Conservation (phyloP, 768 basidiomycete genomes). For the Pleurotus djamor region DNA sequence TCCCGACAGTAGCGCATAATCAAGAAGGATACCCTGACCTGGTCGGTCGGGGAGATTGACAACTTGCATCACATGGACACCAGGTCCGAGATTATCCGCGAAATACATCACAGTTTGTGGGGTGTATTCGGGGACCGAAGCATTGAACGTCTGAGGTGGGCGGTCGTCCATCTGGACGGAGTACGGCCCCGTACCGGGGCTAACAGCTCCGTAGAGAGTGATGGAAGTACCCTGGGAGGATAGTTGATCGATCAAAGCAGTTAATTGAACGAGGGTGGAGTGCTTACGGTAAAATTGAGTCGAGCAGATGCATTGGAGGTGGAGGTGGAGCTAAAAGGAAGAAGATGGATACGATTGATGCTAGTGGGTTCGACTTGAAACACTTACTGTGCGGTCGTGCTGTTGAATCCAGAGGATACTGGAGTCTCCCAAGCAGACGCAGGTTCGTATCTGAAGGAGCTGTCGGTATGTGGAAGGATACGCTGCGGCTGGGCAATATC, state of each 20-base stretch:
- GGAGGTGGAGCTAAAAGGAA: neutral
- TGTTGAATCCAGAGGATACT: neutral
- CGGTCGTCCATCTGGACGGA: slow-evolving; percentile 3
- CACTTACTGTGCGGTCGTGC: slow-evolving; percentile 4
- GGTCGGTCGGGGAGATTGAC: neutral
- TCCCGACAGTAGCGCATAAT: slow-evolving; percentile 6
- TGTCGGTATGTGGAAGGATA: neutral
- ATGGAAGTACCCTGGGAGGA: neutral
- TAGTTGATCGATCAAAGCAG: neutral
- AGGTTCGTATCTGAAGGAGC: neutral
- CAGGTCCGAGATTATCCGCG: slow-evolving; percentile 8
- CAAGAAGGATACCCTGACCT: slow-evolving; percentile 2
- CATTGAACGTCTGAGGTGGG: neutral
- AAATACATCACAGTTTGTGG: slow-evolving; percentile 5
- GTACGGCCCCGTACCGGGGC: neutral
- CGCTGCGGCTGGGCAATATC: neutral
- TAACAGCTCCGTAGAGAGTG: slow-evolving; percentile 2
- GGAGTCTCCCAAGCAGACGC: neutral
- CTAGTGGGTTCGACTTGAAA: neutral
- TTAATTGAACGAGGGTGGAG: neutral
- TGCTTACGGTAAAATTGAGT: slow-evolving; percentile 6
- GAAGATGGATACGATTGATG: neutral
- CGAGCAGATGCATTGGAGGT: neutral
- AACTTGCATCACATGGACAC: neutral
- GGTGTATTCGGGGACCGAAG: neutral